Evolutionary conservation across 306 rosid genomes (phyloP), one percentile per base, ranked within the genome.

Genomic region (Glycine latifolia): DNA sequence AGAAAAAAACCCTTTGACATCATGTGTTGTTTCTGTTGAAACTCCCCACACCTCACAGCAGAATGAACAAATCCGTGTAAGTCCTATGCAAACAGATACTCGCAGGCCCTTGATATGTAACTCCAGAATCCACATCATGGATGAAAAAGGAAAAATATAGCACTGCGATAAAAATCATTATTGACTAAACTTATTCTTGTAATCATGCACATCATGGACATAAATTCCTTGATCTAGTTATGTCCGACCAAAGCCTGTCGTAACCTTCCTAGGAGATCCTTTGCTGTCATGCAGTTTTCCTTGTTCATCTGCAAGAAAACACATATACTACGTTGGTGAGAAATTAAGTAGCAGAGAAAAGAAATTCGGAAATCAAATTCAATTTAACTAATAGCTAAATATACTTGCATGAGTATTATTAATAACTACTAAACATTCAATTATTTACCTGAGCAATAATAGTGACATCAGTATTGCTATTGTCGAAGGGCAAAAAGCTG

Each of bases 391-490:
- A 33, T 33, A 33, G 35, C 69, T 61, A 33, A 1, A 15, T 5
- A 15, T 5, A 3, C 14, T 67, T 43, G 73, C 37, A 44, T 46
- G 73, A 17, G 37, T 26, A 26, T 26, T 26, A 26, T 26, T 26
- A 26, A 26, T 26, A 26, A 26, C 31, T 46, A 43, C 58, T 20
- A 70, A 11, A 11, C 20, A 11, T 12, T 46, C 3, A 8, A 46
- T 70, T 10, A 35, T 55, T 39, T 82, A 92, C 98, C 97, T 86
- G 82, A 77, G 97, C 91, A 82, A 91, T 70, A 75, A 95, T 80
- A 59, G 99, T 91, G 8, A 93, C 77, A 60, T 88, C 91, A 41
- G 87, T 63, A 39, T 90, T 91, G 71, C 90, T 80, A 60, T 76
- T 78, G 8, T 93, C 97, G 75, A 92, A 91, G 11, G 94, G 92